phyloP scores from a whole-genome alignment of 768 basidiomycete genomes.

The Trametes cinnabarina region DNA sequence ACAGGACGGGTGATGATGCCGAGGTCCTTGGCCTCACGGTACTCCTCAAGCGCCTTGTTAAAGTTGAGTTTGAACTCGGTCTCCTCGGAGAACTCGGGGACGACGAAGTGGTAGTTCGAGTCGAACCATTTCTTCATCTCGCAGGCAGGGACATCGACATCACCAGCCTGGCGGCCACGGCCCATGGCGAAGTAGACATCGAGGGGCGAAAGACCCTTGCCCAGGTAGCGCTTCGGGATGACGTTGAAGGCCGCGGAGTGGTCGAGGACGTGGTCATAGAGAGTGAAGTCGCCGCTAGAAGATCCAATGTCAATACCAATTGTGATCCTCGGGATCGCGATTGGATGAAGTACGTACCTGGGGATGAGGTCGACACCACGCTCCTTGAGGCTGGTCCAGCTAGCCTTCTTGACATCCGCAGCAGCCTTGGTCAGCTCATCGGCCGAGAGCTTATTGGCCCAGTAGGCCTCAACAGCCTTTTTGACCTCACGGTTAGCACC shows the following conservation, averaged over 20 bases:
- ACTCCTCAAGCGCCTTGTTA: slow-evolving; percentile 95
- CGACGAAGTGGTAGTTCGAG: slow-evolving; percentile 98
- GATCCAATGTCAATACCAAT: slow-evolving; percentile 10
- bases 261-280: slow-evolving; percentile 98
- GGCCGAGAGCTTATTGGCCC: slow-evolving; percentile 87
- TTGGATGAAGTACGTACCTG: slow-evolving; percentile 56
- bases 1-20: slow-evolving; percentile 94
- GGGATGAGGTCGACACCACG: slow-evolving; percentile 89
- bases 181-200: slow-evolving; percentile 99
- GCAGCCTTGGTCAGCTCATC: slow-evolving; percentile 87
- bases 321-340: slow-evolving; percentile 18
- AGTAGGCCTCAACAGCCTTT: slow-evolving; percentile 98
- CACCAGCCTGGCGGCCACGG: slow-evolving; percentile 91
- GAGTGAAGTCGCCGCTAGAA: slow-evolving; percentile 91
- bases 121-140: slow-evolving; percentile 99
- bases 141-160: slow-evolving; percentile 93
- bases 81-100: slow-evolving; percentile 88
- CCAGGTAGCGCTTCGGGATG: slow-evolving; percentile 90
- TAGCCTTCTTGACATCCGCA: slow-evolving; percentile 82
- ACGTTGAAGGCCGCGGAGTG: slow-evolving; percentile 95
- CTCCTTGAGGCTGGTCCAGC: slow-evolving; percentile 83
- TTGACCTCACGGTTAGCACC: slow-evolving; percentile 94
- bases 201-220: slow-evolving; percentile 80
- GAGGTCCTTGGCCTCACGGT: slow-evolving; percentile 87
- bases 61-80: slow-evolving; percentile 93